phyloP scores from a whole-genome alignment of 768 basidiomycete species.

The Tylopilus plumbeoviolaceoides region DNA sequence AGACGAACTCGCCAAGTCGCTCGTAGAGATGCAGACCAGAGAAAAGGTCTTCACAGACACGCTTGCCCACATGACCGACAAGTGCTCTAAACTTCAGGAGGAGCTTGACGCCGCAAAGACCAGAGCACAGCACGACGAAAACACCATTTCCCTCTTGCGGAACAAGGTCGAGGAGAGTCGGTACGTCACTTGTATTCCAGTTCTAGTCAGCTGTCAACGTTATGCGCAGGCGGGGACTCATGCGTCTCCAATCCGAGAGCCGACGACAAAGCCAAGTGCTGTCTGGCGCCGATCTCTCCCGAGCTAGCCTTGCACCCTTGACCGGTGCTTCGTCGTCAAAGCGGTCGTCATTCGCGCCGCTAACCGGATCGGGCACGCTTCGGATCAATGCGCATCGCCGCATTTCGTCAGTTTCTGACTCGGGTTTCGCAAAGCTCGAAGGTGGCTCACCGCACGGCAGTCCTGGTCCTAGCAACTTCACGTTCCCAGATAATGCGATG shows the following conservation, averaged over 20 bases:
- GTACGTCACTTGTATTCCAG: slow-evolving; percentile 35
- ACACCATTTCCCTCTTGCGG: slow-evolving; percentile 69
- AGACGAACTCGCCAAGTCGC: slow-evolving; percentile 54
- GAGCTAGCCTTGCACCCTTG: slow-evolving; percentile 39
- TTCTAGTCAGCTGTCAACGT: slow-evolving; percentile 4
- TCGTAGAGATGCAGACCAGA: slow-evolving; percentile 47
- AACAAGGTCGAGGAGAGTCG: slow-evolving; percentile 88
- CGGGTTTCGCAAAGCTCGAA: slow-evolving; percentile 38
- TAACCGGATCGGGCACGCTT: slow-evolving; percentile 50
- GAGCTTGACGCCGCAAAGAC: slow-evolving; percentile 47
- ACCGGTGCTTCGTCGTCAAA: slow-evolving; percentile 53
- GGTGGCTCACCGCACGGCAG: slow-evolving; percentile 30
- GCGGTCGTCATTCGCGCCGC: slow-evolving; percentile 71
- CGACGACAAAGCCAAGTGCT: slow-evolving; percentile 54
- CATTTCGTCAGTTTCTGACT: slow-evolving; percentile 70
- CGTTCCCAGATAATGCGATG: slow-evolving; percentile 31
- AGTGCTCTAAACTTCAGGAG: slow-evolving; percentile 55
- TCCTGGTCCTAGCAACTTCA: slow-evolving; percentile 32
- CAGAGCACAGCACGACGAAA: slow-evolving; percentile 67
- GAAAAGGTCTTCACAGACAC: slow-evolving; percentile 63
- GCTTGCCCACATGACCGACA: slow-evolving; percentile 60
- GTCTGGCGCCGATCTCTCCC: slow-evolving; percentile 51
- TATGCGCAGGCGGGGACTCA: slow-evolving; percentile 65
- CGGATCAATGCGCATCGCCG: slow-evolving; percentile 57
- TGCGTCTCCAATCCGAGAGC: slow-evolving; percentile 80